Evolutionary conservation across 805 yeast genomes (phyloP).

Genomic region (Kuraishia floccosa): DNA sequence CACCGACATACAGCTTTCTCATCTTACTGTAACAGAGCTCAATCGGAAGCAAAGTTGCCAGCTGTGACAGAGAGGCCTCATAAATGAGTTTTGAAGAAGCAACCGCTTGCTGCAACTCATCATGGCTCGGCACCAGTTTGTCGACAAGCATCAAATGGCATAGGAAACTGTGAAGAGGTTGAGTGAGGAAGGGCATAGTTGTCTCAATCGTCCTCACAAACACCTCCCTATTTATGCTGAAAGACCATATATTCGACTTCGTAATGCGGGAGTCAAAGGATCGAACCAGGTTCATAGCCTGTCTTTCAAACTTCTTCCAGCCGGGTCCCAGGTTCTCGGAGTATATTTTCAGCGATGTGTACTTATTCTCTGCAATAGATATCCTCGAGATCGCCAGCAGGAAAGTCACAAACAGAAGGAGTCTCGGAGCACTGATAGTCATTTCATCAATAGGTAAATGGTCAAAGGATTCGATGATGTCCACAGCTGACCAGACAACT

Average conservation of each 20-base stretch:
- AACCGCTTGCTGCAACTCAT: background rate
- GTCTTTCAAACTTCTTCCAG: conserved; percentile 30
- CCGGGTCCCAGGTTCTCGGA: conserved; percentile 13
- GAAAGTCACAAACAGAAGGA: conserved; percentile 38
- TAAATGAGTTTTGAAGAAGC: conserved; percentile 30
- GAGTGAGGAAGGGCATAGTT: conserved; percentile 30
- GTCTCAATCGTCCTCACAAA: conserved; percentile 19
- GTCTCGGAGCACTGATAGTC: conserved; percentile 25
- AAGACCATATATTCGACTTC: conserved; percentile 7
- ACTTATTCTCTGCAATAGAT: conserved; percentile 7
- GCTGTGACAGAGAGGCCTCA: conserved; percentile 21
- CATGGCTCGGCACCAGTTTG: conserved; percentile 5
- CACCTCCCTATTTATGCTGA: conserved; percentile 16
- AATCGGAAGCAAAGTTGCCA: conserved; percentile 23
- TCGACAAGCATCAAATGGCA: conserved; percentile 25
- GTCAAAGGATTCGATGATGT: too few species aligned
- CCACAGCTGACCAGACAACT: too few species aligned
- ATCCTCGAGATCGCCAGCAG: conserved; percentile 31
- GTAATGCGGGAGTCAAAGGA: conserved; percentile 32
- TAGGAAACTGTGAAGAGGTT: conserved; percentile 31
- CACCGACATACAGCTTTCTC: conserved; percentile 57
- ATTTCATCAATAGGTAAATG: too few species aligned
- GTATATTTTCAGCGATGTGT: conserved; percentile 9
- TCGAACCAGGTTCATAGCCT: conserved; percentile 34
- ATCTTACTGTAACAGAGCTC: conserved; percentile 34